Evolutionary conservation across 345 rosid species (phyloP).

Genomic region (Syzygium oleosum): DNA sequence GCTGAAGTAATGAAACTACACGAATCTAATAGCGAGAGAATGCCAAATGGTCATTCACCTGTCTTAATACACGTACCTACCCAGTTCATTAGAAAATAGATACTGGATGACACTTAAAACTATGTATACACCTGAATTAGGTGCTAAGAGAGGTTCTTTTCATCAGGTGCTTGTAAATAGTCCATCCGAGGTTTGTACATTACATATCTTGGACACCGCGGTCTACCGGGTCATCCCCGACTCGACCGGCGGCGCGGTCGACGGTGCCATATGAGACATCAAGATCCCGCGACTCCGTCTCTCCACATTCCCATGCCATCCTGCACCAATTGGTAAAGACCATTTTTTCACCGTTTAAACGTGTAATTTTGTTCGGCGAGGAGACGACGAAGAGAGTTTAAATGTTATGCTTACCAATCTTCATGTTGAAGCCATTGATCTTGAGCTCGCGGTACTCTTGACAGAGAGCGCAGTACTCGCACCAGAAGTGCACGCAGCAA

Average conservation of each 20-base stretch:
- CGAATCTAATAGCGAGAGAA: too few relatives aligned
- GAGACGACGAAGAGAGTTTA: neutral
- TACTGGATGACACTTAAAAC: too few relatives aligned
- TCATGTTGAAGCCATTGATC: neutral
- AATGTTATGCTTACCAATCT: neutral
- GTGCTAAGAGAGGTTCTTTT: neutral
- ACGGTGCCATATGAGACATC: neutral
- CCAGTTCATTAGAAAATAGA: too few relatives aligned
- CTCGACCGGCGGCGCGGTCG: neutral
- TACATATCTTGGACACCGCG: too few relatives aligned
- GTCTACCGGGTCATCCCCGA: neutral
- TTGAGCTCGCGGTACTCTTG: conserved; percentile 6
- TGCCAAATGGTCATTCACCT: too few relatives aligned
- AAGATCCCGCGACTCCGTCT: neutral
- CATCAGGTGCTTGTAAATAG: neutral
- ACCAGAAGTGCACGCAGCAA: neutral
- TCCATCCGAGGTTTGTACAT: too few relatives aligned
- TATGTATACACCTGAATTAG: neutral
- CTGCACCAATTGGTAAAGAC: neutral
- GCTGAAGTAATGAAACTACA: too few relatives aligned
- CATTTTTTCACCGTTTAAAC: neutral
- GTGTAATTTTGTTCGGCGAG: neutral
- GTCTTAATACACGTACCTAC: too few relatives aligned
- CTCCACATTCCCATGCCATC: conserved; percentile 1
- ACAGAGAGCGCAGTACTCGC: conserved; percentile 3